Percentiles rank a stretch among this genome's conserved stretches.
These are phyloP conservation scores for Populus tomentosa DNA, from an alignment of 441 rosid species.

Conservation along the genomic window DNA sequence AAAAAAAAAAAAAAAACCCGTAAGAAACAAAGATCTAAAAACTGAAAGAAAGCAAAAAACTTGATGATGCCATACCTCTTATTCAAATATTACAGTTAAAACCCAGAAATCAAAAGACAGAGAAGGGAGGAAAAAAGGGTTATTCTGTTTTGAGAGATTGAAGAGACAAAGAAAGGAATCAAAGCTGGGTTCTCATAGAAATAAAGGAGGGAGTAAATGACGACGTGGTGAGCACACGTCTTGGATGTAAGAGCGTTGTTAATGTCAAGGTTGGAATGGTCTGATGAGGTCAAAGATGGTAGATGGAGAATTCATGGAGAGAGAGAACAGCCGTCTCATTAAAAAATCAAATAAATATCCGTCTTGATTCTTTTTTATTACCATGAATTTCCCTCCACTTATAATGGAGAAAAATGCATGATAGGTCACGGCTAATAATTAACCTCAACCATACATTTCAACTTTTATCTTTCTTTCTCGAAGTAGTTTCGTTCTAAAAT, in stretches of 20 bases:
- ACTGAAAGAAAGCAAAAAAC: neutral
- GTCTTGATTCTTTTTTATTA: neutral
- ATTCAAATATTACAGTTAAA: neutral
- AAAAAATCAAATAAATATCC: too few relatives aligned
- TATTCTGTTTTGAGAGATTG: neutral
- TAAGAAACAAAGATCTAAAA: neutral
- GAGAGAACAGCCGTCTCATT: neutral
- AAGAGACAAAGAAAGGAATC: constrained; percentile 16
- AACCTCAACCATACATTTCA: too few relatives aligned
- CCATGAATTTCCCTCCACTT: neutral
- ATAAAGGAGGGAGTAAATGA: constrained; percentile 24
- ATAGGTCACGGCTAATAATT: too few relatives aligned
- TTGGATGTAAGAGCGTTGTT: neutral
- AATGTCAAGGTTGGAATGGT: constrained; percentile 10
- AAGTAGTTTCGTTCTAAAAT: too few relatives aligned
- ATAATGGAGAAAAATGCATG: too few relatives aligned
- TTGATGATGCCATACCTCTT: neutral
- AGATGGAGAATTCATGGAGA: neutral
- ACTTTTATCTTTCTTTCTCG: too few relatives aligned
- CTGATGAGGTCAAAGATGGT: constrained; percentile 2
- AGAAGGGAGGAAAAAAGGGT: neutral
- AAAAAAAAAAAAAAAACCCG: neutral
- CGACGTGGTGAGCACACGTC: constrained; percentile 51
- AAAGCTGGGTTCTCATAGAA: neutral
- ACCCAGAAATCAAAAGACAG: neutral